Evolutionary conservation across 805 yeast genomes (phyloP), one percentile per base, ranked within the genome.

Genomic region (Ogataea minuta): DNA sequence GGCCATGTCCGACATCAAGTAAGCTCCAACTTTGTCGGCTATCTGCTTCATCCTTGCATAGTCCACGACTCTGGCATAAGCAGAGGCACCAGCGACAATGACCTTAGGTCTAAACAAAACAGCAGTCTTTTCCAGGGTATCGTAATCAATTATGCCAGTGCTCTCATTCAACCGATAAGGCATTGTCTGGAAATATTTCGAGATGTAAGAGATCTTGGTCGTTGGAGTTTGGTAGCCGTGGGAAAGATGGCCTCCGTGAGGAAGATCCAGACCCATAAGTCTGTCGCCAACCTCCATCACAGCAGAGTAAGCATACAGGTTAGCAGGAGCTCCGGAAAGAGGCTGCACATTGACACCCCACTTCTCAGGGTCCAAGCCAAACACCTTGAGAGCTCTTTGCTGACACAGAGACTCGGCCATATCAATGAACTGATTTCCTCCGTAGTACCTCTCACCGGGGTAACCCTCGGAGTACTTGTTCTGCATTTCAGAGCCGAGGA

Each of bases 291-390:
- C 88, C 55, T 84, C 83, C 77, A 91, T 67, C 34, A 91, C 66
- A 21, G 97, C 95, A 41, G 89, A 85, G 67, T 91, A 91, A 23
- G 89, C 89, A 56, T 91, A 87, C 63, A 91, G 74, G 67, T 91
- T 91, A 39, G 98, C 98, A 50, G 98, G 97, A 6, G 97, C 90
- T 47, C 99, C 99, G 40, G 95, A 84, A 54, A 91, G 74, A 3
- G 97, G 72, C 71, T 91, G 99, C 35, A 91, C 99, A 53, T 91
- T 91, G 54, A 91, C 98, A 33, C 99, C 99, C 99, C 99, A 91
- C 62, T 82, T 70, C 31, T 74, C 84, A 25, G 93, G 76, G 49
- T 82, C 77, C 48, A 90, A 67, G 43, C 71, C 67, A 66, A 88
- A 91, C 9, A 95, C 89, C 55, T 84, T 77, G 45, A 91, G 71